Conservation (phyloP, 495 filamentous ascomycete species). For the Xylaria telfairii region DNA sequence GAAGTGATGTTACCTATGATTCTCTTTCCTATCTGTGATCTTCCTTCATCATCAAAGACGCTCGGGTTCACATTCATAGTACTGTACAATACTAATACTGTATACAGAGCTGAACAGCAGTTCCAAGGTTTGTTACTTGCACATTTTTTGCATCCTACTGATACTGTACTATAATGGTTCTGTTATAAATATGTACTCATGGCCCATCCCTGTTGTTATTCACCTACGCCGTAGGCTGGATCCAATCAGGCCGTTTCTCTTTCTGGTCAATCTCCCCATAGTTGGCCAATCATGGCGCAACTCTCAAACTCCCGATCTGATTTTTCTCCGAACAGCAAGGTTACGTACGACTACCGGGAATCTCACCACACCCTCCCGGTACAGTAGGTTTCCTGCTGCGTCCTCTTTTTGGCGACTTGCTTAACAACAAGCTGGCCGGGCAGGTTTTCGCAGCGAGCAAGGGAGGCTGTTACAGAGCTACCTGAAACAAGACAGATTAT, state of each 20-base stretch:
- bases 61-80: neutral
- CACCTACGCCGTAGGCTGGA: neutral
- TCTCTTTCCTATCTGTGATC: neutral
- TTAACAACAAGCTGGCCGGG: neutral
- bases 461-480: neutral
- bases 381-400: neutral
- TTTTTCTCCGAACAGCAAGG: constrained; percentile 5
- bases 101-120: neutral
- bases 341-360: constrained; percentile 15
- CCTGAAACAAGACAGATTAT: neutral
- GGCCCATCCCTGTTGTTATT: constrained; percentile 9
- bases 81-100: neutral
- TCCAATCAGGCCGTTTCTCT: neutral
- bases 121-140: constrained; percentile 10
- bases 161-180: too few species aligned
- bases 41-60: too few species aligned
- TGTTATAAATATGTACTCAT: constrained; percentile 16
- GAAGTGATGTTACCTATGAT: neutral
- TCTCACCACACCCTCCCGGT: constrained; percentile 9
- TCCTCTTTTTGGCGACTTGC: neutral
- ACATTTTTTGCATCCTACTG: neutral
- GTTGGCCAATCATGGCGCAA: constrained; percentile 8
- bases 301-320: constrained; percentile 14
- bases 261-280: constrained; percentile 9
- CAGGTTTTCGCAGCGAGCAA: neutral